phyloP scores from a whole-genome alignment of 768 basidiomycete genomes.

The Rhizopogon vesiculosus region DNA sequence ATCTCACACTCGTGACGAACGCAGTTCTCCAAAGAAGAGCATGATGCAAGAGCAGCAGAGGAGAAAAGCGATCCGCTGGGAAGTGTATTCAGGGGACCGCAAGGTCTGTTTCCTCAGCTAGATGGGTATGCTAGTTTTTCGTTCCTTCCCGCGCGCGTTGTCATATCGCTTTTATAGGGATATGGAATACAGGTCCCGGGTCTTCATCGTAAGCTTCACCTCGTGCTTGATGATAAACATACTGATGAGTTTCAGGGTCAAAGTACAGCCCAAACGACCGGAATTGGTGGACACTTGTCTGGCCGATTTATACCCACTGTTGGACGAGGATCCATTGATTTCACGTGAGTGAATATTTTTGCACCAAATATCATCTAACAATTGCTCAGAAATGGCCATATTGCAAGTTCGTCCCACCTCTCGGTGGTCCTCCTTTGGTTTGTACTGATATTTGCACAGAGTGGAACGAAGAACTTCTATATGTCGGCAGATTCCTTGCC shows the following conservation, averaged over 20 bases:
- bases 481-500: constrained; percentile 77
- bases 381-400: constrained; percentile 66
- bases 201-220: constrained; percentile 62
- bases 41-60: constrained; percentile 62
- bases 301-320: constrained; percentile 93
- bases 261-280: constrained; percentile 87
- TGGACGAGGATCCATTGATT: constrained; percentile 86
- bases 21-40: constrained; percentile 72
- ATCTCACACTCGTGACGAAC: not conserved
- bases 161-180: constrained; percentile 17
- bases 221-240: not conserved
- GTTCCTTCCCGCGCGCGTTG: not conserved
- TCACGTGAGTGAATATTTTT: constrained; percentile 52
- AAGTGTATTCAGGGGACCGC: constrained; percentile 57
- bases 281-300: constrained; percentile 57
- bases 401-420: constrained; percentile 49
- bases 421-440: not conserved
- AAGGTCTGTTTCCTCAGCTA: constrained; percentile 76
- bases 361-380: not conserved
- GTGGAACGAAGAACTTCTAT: constrained; percentile 89
- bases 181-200: constrained; percentile 42
- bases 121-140: constrained; percentile 49
- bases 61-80: constrained; percentile 56
- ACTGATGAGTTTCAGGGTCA: constrained; percentile 52
- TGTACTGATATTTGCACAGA: constrained; percentile 32